phyloP scores from a whole-genome alignment of 305 asterid genomes.

The Fraxinus dipetala region DNA sequence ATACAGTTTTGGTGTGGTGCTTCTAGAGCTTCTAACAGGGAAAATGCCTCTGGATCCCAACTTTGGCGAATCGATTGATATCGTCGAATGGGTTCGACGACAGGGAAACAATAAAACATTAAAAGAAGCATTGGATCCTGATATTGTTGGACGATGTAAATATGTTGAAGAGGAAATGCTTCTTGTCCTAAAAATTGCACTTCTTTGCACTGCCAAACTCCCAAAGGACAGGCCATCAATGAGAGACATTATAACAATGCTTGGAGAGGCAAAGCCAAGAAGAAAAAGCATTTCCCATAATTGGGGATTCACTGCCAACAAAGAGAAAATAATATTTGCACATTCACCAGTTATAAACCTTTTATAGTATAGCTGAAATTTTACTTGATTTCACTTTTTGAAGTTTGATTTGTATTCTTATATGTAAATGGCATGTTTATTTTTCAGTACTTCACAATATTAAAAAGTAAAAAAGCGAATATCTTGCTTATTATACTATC shows the following conservation, averaged over 20 bases:
- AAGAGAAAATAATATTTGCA: constrained; percentile 61
- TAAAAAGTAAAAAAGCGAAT: not conserved
- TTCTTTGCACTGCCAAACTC: constrained; percentile 67
- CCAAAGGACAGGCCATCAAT: constrained; percentile 83
- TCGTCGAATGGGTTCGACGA: constrained; percentile 67
- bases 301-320: constrained; percentile 56
- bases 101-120: constrained; percentile 34
- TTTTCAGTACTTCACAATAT: not conserved
- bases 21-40: constrained; percentile 74
- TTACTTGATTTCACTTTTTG: constrained; percentile 26
- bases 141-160: constrained; percentile 57
- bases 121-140: constrained; percentile 49
- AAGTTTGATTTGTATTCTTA: constrained; percentile 25
- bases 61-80: constrained; percentile 60
- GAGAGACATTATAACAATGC: constrained; percentile 75
- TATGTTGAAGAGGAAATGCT: constrained; percentile 77
- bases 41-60: constrained; percentile 58
- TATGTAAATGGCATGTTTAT: not conserved
- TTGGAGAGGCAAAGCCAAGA: constrained; percentile 84
- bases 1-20: constrained; percentile 79
- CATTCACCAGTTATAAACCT: constrained; percentile 78
- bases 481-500: not conserved
- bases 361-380: constrained; percentile 31
- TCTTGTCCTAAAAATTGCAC: constrained; percentile 70
- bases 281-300: constrained; percentile 63